These are phyloP conservation scores for Raphanus raphanistrum DNA, from an alignment of 345 rosid species.

Conservation along the genomic window DNA sequence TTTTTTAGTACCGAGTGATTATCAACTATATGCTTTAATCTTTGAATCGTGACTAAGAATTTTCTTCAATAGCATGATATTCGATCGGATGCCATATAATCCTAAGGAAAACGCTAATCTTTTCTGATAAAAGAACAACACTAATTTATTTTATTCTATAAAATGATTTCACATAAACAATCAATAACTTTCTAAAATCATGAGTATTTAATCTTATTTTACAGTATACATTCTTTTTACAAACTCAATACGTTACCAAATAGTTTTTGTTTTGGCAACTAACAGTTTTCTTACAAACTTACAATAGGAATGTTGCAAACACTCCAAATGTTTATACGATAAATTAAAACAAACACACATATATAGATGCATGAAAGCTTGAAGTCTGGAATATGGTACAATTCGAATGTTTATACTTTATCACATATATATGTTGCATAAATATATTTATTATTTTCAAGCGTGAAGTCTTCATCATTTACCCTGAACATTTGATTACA, in stretches of 20 bases:
- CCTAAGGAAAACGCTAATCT: not conserved
- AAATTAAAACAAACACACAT: not conserved
- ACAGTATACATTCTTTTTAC: slow-evolving; percentile 12
- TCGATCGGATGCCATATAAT: not conserved
- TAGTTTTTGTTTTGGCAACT: not conserved
- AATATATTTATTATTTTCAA: slow-evolving; percentile 3
- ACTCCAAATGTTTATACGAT: not conserved
- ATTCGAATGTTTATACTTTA: not conserved
- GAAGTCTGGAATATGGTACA: slow-evolving; percentile 14
- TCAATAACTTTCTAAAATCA: slow-evolving; percentile 18
- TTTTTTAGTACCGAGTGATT: not conserved
- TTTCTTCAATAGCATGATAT: slow-evolving; percentile 3
- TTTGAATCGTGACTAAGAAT: not conserved
- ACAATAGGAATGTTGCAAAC: slow-evolving; percentile 1
- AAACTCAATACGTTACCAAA: not conserved
- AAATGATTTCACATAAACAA: slow-evolving; percentile 8
- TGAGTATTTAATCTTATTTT: slow-evolving; percentile 16
- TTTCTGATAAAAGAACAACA: not conserved
- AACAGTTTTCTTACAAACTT: slow-evolving; percentile 1
- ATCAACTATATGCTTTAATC: not conserved
- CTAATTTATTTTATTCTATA: not conserved
- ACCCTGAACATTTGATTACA: slow-evolving; percentile 29
- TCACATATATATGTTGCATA: not conserved
- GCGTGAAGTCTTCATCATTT: slow-evolving; percentile 39
- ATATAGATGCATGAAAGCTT: slow-evolving; percentile 1